These are phyloP conservation scores for Chrysoporthe puriensis DNA, from an alignment of 2,329 filamentous ascomycete genomes.

Conservation along the genomic window DNA sequence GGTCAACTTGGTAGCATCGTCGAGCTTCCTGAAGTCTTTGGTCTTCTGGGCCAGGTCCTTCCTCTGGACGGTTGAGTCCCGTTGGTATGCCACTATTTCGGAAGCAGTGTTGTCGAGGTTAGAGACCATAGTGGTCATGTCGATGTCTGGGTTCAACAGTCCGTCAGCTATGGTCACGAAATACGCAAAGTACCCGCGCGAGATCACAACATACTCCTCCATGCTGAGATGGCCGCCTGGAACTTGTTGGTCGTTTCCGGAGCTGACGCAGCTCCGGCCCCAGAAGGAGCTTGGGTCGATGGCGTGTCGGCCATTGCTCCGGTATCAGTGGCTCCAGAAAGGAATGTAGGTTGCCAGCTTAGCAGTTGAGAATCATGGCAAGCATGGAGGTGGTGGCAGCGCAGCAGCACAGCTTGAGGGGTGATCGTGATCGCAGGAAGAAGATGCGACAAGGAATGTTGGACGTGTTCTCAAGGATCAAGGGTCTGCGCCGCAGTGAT, in stretches of 20 bases:
- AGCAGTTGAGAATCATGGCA: conserved; percentile 22
- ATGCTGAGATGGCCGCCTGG: conserved; percentile 92
- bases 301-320: conserved; percentile 22
- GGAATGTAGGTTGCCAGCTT: conserved; percentile 13
- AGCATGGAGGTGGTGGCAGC: conserved; percentile 22
- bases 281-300: conserved; percentile 14
- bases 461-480: conserved; percentile 20
- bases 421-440: neutral
- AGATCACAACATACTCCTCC: conserved; percentile 72
- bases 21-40: conserved; percentile 94
- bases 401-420: neutral
- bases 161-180: conserved; percentile 19
- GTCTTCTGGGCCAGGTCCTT: conserved; percentile 99
- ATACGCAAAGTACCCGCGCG: conserved; percentile 15
- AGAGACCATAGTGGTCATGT: conserved; percentile 81
- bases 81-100: conserved; percentile 89
- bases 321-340: neutral
- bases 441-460: conserved; percentile 14
- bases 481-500: neutral
- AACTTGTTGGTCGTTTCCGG: conserved; percentile 83
- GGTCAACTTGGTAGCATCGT: conserved; percentile 81
- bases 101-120: conserved; percentile 92
- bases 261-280: conserved; percentile 10
- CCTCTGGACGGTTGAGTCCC: conserved; percentile 92
- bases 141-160: conserved; percentile 67